Percentiles rank a stretch among this genome's conserved stretches.
Conservation (phyloP, 78 protist species). For the Chrysochromulina parva region DNA sequence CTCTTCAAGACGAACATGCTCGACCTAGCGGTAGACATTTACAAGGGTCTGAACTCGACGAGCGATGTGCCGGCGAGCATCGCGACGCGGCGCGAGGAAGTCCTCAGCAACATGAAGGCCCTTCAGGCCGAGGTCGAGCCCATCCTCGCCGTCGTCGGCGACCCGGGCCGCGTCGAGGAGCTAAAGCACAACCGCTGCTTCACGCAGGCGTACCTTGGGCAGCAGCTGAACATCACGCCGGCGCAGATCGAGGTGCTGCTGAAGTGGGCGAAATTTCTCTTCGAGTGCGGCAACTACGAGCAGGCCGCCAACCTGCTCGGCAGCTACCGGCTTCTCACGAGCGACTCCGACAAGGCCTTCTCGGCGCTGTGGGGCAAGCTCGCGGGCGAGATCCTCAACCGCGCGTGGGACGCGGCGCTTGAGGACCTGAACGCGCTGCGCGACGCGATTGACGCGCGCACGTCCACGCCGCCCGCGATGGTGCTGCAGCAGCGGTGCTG, state of each 20-base stretch:
- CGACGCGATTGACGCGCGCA: not conserved
- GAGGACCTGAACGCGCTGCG: not conserved
- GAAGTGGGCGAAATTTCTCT: not conserved
- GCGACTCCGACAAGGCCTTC: not conserved
- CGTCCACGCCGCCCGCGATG: not conserved
- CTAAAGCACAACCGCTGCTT: not conserved
- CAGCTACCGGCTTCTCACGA: not conserved
- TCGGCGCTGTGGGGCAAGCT: slow-evolving; percentile 29
- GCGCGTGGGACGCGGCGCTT: not conserved
- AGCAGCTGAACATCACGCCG: not conserved
- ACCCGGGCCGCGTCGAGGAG: not conserved
- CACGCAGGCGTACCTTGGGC: not conserved
- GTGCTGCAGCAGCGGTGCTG: slow-evolving; percentile 29
- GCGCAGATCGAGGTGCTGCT: not conserved
- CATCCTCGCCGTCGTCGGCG: not conserved
- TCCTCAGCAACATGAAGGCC: not conserved
- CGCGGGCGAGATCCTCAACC: not conserved
- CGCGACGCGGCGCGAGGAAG: not conserved
- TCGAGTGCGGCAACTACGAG: slow-evolving; percentile 17
- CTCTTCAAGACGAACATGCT: not conserved
- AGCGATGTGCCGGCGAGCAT: not conserved
- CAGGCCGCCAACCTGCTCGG: not conserved
- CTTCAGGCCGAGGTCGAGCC: not conserved
- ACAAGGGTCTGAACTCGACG: not conserved
- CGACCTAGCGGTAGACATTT: not conserved